These are phyloP conservation scores for Bryoerythrophyllum caledonicum DNA, from an alignment of 225 moss, liverwort and hornwort species.

Conservation along the genomic window DNA sequence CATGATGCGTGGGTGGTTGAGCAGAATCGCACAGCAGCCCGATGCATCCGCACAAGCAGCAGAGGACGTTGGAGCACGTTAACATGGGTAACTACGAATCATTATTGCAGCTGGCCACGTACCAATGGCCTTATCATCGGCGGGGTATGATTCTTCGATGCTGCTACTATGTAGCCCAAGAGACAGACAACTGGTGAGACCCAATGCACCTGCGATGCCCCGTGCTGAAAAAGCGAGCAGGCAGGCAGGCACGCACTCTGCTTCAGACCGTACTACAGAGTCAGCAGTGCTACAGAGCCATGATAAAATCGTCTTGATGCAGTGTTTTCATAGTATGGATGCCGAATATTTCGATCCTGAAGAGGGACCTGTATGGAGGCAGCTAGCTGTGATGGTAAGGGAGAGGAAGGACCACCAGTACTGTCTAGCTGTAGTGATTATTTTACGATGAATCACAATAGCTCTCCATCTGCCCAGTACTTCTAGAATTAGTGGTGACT, in stretches of 20 bases:
- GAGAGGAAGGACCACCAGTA: neutral
- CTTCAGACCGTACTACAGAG: neutral
- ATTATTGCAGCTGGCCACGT: conserved; percentile 1
- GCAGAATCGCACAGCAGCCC: neutral
- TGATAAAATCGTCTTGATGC: neutral
- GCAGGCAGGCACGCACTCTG: neutral
- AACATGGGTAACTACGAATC: neutral
- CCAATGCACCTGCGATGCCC: conserved; percentile 3
- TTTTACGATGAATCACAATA: neutral
- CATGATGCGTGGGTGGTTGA: conserved; percentile 3
- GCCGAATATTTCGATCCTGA: neutral
- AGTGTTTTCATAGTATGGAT: neutral
- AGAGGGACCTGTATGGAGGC: neutral
- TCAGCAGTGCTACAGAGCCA: neutral
- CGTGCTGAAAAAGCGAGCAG: conserved; percentile 17
- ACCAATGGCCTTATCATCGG: neutral
- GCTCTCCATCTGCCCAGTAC: neutral
- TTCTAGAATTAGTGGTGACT: neutral
- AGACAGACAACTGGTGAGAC: conserved; percentile 15
- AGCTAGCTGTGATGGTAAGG: too few species aligned
- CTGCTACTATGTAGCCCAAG: neutral
- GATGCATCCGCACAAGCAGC: neutral
- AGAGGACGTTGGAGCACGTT: neutral
- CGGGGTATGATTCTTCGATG: neutral
- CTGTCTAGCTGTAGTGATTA: neutral